Percentiles rank a stretch among this genome's conserved stretches.
Evolutionary conservation across 1,139 yeast genomes (phyloP).

Genomic region (Geotrichum macrosporum): DNA sequence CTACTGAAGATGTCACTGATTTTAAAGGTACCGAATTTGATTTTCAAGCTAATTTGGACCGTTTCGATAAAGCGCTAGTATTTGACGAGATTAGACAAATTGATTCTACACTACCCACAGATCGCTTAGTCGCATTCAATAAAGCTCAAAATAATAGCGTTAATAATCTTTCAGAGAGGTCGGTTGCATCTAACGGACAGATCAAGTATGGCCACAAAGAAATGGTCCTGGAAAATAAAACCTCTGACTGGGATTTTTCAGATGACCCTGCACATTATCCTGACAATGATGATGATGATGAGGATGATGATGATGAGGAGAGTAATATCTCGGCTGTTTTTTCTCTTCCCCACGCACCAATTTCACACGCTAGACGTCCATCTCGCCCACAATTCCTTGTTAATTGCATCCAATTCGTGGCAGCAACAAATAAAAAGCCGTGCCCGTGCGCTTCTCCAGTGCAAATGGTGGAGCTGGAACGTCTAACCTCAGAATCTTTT

Average conservation of each 20-base stretch:
- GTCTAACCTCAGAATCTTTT: constrained; percentile 50
- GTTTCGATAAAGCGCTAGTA: constrained; percentile 77
- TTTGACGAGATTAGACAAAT: constrained; percentile 67
- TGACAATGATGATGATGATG: constrained; percentile 35
- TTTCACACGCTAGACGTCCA: constrained; percentile 8
- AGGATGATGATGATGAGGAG: constrained; percentile 36
- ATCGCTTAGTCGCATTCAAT: constrained; percentile 73
- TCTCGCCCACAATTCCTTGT: constrained; percentile 9
- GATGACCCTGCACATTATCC: constrained; percentile 27
- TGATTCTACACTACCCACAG: constrained; percentile 57
- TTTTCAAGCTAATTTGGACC: constrained; percentile 72
- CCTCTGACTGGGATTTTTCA: constrained; percentile 22
- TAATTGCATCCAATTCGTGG: constrained; percentile 10
- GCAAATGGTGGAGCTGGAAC: constrained; percentile 72
- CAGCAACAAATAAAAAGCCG: constrained; percentile 22
- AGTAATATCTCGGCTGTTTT: constrained; percentile 17
- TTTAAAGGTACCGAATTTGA: constrained; percentile 59
- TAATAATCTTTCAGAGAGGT: background rate
- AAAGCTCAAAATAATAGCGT: no score
- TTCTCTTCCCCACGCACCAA: constrained; percentile 11
- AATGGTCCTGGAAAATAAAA: constrained; percentile 52
- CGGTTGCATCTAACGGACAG: constrained; percentile 1
- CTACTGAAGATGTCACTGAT: constrained; percentile 50
- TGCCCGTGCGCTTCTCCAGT: constrained; percentile 70
- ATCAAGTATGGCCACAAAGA: constrained; percentile 61